Conservation (phyloP, 345 rosid species). For the Microthlaspi erraticum region DNA sequence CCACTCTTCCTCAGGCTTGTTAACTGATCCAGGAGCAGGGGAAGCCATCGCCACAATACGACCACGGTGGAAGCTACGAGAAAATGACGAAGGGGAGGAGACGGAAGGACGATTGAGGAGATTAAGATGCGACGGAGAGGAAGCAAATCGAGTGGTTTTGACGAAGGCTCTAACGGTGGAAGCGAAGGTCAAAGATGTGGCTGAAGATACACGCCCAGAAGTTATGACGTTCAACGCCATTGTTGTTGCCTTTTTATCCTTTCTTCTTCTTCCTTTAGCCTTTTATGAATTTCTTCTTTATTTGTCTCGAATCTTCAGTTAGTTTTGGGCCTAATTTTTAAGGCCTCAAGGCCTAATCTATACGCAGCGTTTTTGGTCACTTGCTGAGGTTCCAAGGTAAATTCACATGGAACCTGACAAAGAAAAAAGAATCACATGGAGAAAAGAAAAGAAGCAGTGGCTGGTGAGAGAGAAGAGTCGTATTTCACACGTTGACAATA, state of each 20-base stretch:
- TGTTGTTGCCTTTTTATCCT: background rate
- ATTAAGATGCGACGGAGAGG: slow-evolving; percentile 25
- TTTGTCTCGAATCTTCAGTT: background rate
- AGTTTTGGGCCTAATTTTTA: slow-evolving; percentile 4
- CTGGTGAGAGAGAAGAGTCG: slow-evolving; percentile 25
- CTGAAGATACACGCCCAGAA: slow-evolving; percentile 46
- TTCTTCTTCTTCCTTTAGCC: background rate
- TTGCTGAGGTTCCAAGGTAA: background rate
- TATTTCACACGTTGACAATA: slow-evolving; percentile 24
- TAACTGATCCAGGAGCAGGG: slow-evolving; percentile 56
- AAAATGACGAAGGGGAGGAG: slow-evolving; percentile 28
- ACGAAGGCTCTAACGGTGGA: slow-evolving; percentile 33
- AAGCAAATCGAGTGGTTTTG: slow-evolving; percentile 11
- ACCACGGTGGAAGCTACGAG: slow-evolving; percentile 57
- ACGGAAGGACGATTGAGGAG: slow-evolving; percentile 25
- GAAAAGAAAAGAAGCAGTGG: background rate
- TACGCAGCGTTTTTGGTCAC: too few species aligned
- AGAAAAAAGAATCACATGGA: background rate
- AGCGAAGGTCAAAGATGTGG: slow-evolving; percentile 38
- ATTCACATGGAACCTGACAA: slow-evolving; percentile 27
- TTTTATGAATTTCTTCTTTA: background rate
- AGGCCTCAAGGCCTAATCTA: slow-evolving; percentile 21
- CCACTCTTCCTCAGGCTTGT: slow-evolving; percentile 93
- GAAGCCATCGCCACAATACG: slow-evolving; percentile 58
- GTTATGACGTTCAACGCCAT: slow-evolving; percentile 55